Evolutionary conservation across 2,329 filamentous ascomycete species (phyloP).

Genomic region (Claviceps sp.): DNA sequence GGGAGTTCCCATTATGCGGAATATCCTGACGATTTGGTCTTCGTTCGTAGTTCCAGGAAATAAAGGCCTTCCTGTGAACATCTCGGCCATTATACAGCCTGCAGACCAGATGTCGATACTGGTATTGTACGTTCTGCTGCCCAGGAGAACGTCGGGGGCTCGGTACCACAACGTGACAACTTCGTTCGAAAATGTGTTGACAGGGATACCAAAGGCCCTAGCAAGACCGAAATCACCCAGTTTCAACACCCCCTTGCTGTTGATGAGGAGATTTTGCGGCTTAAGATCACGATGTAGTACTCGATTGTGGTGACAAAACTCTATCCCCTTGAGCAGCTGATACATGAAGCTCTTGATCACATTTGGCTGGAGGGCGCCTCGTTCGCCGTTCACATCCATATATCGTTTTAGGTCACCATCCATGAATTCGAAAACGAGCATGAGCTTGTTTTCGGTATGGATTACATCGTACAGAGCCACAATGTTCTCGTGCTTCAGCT

Average conservation of each 20-base stretch:
- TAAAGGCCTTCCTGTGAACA: conserved; percentile 90
- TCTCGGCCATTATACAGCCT: conserved; percentile 98
- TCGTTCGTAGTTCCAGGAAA: conserved; percentile 98
- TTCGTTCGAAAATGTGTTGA: conserved; percentile 97
- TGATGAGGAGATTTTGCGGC: conserved; percentile 92
- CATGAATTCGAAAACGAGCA: conserved; percentile 99
- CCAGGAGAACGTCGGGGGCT: conserved; percentile 86
- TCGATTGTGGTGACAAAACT: conserved; percentile 94
- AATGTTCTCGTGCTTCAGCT: conserved; percentile 97
- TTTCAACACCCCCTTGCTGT: conserved; percentile 79
- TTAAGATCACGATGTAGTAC: conserved; percentile 93
- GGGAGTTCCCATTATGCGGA: conserved; percentile 95
- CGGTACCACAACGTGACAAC: conserved; percentile 97
- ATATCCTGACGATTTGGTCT: conserved; percentile 93
- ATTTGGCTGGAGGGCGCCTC: conserved; percentile 72
- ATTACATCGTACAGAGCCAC: conserved; percentile 97
- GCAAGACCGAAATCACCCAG: conserved; percentile 91
- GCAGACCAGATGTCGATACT: conserved; percentile 99
- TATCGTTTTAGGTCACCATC: conserved; percentile 97
- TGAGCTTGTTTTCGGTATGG: conserved; percentile 98
- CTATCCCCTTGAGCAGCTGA: conserved; percentile 87
- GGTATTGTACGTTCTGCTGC: conserved; percentile 95
- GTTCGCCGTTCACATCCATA: conserved; percentile 88
- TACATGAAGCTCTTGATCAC: conserved; percentile 99
- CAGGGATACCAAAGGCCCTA: conserved; percentile 87